Percentiles rank a stretch among this genome's conserved stretches.
These are phyloP conservation scores for Coniochaeta ligniaria DNA, from an alignment of 2,329 filamentous ascomycete genomes.

Conservation along the genomic window DNA sequence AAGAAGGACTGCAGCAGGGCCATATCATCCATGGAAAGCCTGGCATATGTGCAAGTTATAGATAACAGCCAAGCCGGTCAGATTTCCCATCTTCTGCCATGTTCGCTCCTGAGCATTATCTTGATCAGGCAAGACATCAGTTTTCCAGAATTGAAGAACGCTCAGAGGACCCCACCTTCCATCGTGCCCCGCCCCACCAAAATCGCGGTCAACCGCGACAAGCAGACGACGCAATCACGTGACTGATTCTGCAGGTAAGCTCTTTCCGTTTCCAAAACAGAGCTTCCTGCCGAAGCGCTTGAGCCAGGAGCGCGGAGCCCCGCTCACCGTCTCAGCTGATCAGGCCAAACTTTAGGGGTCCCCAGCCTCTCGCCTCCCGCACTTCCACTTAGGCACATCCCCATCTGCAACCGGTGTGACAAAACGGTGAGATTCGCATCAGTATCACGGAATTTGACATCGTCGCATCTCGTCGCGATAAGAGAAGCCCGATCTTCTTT, in stretches of 20 bases:
- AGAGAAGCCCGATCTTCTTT: neutral
- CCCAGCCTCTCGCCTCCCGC: constrained; percentile 8
- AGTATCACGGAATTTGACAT: neutral
- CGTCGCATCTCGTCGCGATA: neutral
- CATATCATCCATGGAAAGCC: no score
- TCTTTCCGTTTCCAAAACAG: neutral
- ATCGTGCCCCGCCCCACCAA: no score
- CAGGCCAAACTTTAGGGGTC: constrained; percentile 1
- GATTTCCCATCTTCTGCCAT: neutral
- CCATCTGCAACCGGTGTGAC: constrained; percentile 8
- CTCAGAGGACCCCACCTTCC: no score
- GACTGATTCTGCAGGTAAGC: neutral
- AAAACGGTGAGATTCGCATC: constrained; percentile 10
- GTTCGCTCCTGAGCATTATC: neutral
- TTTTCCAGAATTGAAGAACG: no score
- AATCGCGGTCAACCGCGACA: no score
- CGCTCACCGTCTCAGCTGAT: constrained; percentile 2
- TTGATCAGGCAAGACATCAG: neutral
- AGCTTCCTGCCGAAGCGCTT: neutral
- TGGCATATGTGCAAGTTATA: neutral
- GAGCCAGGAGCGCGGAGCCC: neutral
- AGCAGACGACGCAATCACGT: neutral
- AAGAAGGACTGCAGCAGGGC: neutral
- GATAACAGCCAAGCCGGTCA: neutral
- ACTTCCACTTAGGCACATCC: constrained; percentile 3